These are phyloP conservation scores for Conidiobolus incongruus DNA, from an alignment of 371 early-diverging fungal species.

Conservation along the genomic window DNA sequence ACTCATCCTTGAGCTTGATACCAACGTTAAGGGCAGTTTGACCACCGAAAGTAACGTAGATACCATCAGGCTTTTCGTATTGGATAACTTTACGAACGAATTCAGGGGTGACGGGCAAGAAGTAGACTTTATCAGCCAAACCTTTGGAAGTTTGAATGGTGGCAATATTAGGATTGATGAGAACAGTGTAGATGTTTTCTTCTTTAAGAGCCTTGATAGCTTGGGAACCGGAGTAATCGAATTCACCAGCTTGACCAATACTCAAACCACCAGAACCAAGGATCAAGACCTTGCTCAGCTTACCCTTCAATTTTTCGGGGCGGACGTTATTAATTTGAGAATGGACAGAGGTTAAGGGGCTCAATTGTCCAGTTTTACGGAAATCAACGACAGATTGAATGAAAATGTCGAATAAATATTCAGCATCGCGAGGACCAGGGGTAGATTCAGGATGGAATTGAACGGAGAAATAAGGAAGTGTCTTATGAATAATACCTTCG, in stretches of 20 bases:
- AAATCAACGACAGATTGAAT: conserved; percentile 51
- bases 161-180: conserved; percentile 93
- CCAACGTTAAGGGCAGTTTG: conserved; percentile 87
- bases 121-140: conserved; percentile 82
- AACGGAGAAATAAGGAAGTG: conserved; percentile 81
- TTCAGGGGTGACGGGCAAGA: conserved; percentile 83
- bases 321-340: neutral
- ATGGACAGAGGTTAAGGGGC: conserved; percentile 19
- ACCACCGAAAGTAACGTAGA: conserved; percentile 82
- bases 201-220: conserved; percentile 91
- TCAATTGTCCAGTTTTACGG: conserved; percentile 36
- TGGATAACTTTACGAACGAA: conserved; percentile 70
- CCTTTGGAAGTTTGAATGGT: conserved; percentile 89
- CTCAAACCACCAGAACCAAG: conserved; percentile 84
- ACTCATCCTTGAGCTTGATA: conserved; percentile 47
- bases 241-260: conserved; percentile 96
- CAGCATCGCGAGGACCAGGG: conserved; percentile 94
- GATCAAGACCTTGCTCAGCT: conserved; percentile 72
- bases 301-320: neutral
- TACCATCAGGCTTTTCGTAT: conserved; percentile 84
- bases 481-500: conserved; percentile 84
- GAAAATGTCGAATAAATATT: conserved; percentile 85
- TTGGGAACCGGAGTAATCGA: conserved; percentile 87
- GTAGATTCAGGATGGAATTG: conserved; percentile 97
- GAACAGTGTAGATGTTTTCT: conserved; percentile 63